Conservation (phyloP, 1,284 basidiomycete species). For the Rhodofomes roseus region DNA sequence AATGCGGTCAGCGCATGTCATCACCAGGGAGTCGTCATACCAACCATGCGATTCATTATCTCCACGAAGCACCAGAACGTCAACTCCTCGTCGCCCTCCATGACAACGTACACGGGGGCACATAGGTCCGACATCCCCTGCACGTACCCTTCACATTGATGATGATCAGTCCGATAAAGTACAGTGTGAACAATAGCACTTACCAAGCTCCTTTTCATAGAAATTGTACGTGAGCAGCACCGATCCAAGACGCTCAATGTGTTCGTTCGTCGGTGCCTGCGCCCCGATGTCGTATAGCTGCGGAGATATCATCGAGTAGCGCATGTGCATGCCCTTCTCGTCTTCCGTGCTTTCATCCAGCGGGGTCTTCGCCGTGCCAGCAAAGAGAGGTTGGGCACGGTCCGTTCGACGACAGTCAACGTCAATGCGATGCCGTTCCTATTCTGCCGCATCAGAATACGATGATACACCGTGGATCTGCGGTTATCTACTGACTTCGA, state of each 20-base stretch:
- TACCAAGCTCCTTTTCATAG: conserved; percentile 85
- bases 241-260: conserved; percentile 74
- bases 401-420: conserved; percentile 99
- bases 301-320: conserved; percentile 69
- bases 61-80: conserved; percentile 97
- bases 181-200: conserved; percentile 28
- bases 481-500: conserved; percentile 49
- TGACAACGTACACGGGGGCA: conserved; percentile 90
- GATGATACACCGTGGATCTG: not conserved
- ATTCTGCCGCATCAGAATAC: not conserved
- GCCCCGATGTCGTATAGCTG: conserved; percentile 70
- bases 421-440: conserved; percentile 86
- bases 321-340: conserved; percentile 49
- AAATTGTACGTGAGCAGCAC: conserved; percentile 94
- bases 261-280: conserved; percentile 82
- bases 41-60: conserved; percentile 92
- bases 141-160: conserved; percentile 62
- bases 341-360: conserved; percentile 34
- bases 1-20: not conserved
- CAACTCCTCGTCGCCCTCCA: conserved; percentile 83
- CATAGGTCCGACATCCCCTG: conserved; percentile 98
- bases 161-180: not conserved
- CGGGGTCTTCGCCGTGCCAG: conserved; percentile 31
- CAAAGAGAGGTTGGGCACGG: conserved; percentile 84
- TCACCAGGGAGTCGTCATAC: conserved; percentile 19